Base-by-base conservation (phyloP, 371 early-diverging fungal genomes). In the Mucor indicus region DNA sequence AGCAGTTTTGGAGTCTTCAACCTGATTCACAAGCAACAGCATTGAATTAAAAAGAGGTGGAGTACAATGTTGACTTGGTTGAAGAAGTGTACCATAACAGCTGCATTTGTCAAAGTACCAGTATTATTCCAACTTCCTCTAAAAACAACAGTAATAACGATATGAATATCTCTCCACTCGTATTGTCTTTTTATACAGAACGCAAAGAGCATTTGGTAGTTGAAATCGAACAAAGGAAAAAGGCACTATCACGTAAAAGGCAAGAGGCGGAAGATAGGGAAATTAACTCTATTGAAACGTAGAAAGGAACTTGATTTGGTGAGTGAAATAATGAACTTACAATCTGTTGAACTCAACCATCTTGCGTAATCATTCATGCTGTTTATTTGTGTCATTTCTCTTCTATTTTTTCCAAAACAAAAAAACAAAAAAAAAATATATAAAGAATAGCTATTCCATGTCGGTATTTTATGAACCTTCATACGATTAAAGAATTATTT, bases 21-120 rank as follows among this genome's bases (percentile, higher is more conserved):
- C 55, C 49, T 10, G 67, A 71, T 38, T 57, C 54, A 13, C 17
- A 33, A 32, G 64, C 67, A 4, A 21, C 11, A 25, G 35, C 7
- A 4, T 35, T 35, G 4, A 35, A 35, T n/a, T 9, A 35, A 6
- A 35, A 35, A 13, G 35, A 35, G 35, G 35, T 15, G 15, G 35
- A 35, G 35, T 35, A 35, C 35, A 35, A 35, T 35, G 35, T 35
- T 21, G 41, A 4, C 41, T 37, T 27, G 38, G n/a, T 36, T 30
- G 22, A 16, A 23, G n/a, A 12, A 35, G 16, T 2, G 21, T 47
- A 10, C 23, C 24, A 20, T 24, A 25, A 35, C 36, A 36, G 24
- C 36, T 8, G 32, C 23, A 36, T 25, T 25, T 17, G 48, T 23
- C 1, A 36, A 47, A 29, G 30, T 29, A 12, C 30, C 30, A 29